Percentiles rank a stretch among this genome's conserved stretches.
Conservation (phyloP, 176 grass and related monocot species). For the Rhynchospora tenuis region DNA sequence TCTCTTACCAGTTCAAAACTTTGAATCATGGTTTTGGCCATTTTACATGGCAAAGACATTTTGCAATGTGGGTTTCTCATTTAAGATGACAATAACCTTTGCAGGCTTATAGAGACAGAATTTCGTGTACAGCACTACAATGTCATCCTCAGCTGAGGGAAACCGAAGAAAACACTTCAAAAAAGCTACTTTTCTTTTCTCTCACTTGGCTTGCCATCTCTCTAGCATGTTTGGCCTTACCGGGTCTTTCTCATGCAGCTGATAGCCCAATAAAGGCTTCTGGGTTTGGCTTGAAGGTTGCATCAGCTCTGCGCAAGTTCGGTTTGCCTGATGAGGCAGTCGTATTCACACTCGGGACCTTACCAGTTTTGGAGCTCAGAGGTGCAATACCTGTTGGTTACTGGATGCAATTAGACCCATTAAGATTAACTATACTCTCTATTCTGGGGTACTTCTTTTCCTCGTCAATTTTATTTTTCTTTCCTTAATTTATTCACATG, state of each 20-base stretch:
- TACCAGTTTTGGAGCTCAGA: conserved; percentile 83
- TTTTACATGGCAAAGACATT: neutral
- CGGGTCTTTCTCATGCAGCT: conserved; percentile 24
- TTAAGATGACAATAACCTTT: neutral
- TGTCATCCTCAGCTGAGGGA: conserved; percentile 20
- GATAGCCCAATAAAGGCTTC: conserved; percentile 68
- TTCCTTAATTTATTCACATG: neutral
- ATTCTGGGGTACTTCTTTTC: conserved; percentile 54
- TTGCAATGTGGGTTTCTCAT: neutral
- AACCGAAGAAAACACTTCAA: neutral
- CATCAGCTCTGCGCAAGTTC: conserved; percentile 50
- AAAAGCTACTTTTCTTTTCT: conserved; percentile 15
- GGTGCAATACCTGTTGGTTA: conserved; percentile 89
- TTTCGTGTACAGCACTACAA: neutral
- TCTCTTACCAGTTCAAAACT: too few species aligned
- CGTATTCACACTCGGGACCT: conserved; percentile 67
- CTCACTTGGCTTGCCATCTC: conserved; percentile 18
- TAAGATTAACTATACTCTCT: conserved; percentile 62
- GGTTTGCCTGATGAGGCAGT: conserved; percentile 86
- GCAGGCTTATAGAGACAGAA: neutral
- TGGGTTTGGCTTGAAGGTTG: conserved; percentile 70
- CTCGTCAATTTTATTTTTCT: neutral
- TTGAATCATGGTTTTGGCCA: neutral
- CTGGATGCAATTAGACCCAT: conserved; percentile 79
- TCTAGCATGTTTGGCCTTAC: conserved; percentile 4